Conservation (phyloP, 2,329 filamentous ascomycete genomes). For the Madurella fahalii region DNA sequence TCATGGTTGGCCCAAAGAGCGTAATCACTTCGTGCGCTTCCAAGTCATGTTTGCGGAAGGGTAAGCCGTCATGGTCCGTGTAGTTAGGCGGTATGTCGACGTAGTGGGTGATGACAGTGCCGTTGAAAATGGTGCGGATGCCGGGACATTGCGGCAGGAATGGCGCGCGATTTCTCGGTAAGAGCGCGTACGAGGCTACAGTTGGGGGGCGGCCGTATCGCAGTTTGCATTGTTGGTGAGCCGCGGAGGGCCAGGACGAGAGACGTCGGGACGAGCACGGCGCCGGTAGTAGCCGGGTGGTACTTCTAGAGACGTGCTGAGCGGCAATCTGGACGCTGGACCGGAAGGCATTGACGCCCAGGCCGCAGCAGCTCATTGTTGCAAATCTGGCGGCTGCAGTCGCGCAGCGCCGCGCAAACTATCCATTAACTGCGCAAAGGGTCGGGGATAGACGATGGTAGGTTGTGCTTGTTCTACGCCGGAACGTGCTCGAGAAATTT, state of each 20-base stretch:
- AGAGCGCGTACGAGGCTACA: neutral
- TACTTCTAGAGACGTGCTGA: constrained; percentile 17
- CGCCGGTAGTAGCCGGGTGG: constrained; percentile 2
- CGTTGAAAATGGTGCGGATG: constrained; percentile 28
- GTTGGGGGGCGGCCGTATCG: neutral
- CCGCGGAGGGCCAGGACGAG: constrained; percentile 12
- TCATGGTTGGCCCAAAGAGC: constrained; percentile 50
- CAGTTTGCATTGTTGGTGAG: neutral
- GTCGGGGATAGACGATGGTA: neutral
- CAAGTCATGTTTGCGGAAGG: constrained; percentile 50
- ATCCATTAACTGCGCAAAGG: constrained; percentile 19
- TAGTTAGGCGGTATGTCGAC: constrained; percentile 56
- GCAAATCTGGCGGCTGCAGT: constrained; percentile 20
- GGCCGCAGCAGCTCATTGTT: constrained; percentile 27
- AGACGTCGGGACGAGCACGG: constrained; percentile 19
- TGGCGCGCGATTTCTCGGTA: neutral
- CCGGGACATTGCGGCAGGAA: constrained; percentile 10
- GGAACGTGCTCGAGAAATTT: constrained; percentile 3
- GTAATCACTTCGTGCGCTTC: constrained; percentile 41
- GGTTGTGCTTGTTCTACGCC: neutral
- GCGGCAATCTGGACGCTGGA: constrained; percentile 25
- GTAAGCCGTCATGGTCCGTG: constrained; percentile 50
- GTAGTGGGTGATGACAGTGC: constrained; percentile 47
- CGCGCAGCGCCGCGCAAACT: constrained; percentile 22
- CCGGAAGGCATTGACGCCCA: constrained; percentile 29